Evolutionary conservation across 2,329 filamentous ascomycete genomes (phyloP).

Genomic region (Colletotrichum incanum): DNA sequence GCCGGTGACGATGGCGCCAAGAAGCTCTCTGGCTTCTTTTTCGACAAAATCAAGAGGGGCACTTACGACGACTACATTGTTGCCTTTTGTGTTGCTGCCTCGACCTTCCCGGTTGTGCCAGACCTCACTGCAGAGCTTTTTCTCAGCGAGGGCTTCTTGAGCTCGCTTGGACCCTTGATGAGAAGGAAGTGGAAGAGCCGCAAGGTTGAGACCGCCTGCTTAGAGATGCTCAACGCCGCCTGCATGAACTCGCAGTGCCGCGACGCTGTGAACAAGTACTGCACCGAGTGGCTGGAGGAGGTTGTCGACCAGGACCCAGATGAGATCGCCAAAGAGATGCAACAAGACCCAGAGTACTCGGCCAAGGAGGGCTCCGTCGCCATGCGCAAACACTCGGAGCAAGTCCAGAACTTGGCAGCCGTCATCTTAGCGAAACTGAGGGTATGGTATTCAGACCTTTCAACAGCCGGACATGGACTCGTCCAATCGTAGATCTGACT

Average conservation of each 20-base stretch:
- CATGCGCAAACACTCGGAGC: conserved; percentile 73
- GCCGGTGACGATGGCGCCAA: conserved; percentile 79
- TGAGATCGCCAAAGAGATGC: conserved; percentile 64
- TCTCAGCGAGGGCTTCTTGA: conserved; percentile 88
- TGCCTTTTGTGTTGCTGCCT: conserved; percentile 92
- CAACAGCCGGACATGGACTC: conserved; percentile 40
- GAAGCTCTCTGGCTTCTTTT: conserved; percentile 82
- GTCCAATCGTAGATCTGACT: conserved; percentile 57
- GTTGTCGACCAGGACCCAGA: conserved; percentile 82
- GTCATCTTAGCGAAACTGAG: conserved; percentile 83
- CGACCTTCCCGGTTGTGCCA: conserved; percentile 89
- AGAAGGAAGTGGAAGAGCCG: conserved; percentile 86
- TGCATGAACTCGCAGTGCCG: conserved; percentile 89
- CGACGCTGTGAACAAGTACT: conserved; percentile 87
- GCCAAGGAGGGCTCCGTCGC: conserved; percentile 71
- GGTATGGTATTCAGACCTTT: conserved; percentile 59
- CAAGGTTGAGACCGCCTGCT: conserved; percentile 87
- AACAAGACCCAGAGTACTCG: conserved; percentile 71
- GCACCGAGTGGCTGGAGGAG: conserved; percentile 88
- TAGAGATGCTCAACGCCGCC: conserved; percentile 93
- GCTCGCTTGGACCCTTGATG: conserved; percentile 82
- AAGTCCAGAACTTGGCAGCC: conserved; percentile 77
- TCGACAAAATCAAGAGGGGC: conserved; percentile 77
- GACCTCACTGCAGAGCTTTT: conserved; percentile 84
- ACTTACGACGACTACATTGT: conserved; percentile 92